These are phyloP conservation scores for Hericium erinaceus DNA, from an alignment of 768 basidiomycete species.

Conservation along the genomic window DNA sequence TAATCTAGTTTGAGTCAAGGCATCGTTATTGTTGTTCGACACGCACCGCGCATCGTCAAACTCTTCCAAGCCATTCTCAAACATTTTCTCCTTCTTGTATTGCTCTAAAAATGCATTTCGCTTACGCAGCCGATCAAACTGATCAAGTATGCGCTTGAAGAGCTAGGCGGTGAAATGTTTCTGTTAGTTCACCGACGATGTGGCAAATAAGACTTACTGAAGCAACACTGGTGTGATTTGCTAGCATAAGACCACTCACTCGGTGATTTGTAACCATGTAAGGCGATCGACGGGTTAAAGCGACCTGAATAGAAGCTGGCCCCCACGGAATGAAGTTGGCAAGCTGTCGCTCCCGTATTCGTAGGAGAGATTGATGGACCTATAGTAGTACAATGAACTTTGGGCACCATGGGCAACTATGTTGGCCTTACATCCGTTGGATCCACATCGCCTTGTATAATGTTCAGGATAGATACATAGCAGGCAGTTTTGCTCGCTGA, in stretches of 20 bases:
- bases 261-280: constrained; percentile 85
- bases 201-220: constrained; percentile 47
- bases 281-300: constrained; percentile 83
- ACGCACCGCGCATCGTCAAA: constrained; percentile 93
- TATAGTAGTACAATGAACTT: constrained; percentile 20
- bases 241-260: constrained; percentile 96
- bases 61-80: constrained; percentile 87
- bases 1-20: background rate
- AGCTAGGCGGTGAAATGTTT: constrained; percentile 36
- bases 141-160: constrained; percentile 93
- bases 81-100: constrained; percentile 96
- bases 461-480: constrained; percentile 96
- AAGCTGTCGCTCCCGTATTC: constrained; percentile 92
- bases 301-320: constrained; percentile 96
- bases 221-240: constrained; percentile 98
- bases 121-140: constrained; percentile 81
- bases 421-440: constrained; percentile 73
- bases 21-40: background rate
- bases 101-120: constrained; percentile 94
- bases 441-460: constrained; percentile 98
- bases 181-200: no score
- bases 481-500: constrained; percentile 87
- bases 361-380: constrained; percentile 95
- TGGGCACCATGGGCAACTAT: background rate
- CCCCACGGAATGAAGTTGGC: constrained; percentile 99